Conservation (phyloP, 805 yeast genomes). For the Nakazawaea laoshanensis region DNA sequence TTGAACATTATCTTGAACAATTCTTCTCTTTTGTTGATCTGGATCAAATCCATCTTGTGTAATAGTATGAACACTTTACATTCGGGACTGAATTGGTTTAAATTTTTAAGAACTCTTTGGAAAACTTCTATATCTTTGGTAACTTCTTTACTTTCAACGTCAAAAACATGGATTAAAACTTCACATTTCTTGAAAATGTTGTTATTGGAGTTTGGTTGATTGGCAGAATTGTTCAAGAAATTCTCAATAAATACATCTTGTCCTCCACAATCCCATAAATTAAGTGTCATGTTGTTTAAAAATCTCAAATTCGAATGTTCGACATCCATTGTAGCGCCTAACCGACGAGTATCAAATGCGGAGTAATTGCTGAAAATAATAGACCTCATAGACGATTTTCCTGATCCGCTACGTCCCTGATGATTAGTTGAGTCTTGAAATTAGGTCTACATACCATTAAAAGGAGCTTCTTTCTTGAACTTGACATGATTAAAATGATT, state of each 20-base stretch:
- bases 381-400: conserved; percentile 95
- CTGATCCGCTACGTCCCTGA: conserved; percentile 93
- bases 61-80: conserved; percentile 87
- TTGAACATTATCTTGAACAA: conserved; percentile 79
- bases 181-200: conserved; percentile 94
- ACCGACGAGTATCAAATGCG: conserved; percentile 89
- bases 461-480: conserved; percentile 12
- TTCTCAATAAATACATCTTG: conserved; percentile 96
- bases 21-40: conserved; percentile 76
- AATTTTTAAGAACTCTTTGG: conserved; percentile 69
- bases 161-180: conserved; percentile 92
- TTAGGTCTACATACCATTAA: not conserved
- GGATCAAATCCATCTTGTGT: conserved; percentile 95
- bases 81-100: conserved; percentile 78
- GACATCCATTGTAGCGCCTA: conserved; percentile 98
- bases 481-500: conserved; percentile 37
- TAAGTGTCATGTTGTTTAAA: conserved; percentile 89
- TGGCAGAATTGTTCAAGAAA: conserved; percentile 33
- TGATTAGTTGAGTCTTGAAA: conserved; percentile 10
- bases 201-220: conserved; percentile 64
- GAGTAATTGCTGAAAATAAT: conserved; percentile 93
- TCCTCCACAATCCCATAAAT: conserved; percentile 98
- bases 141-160: conserved; percentile 87
- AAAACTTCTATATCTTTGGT: conserved; percentile 91
- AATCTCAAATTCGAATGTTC: conserved; percentile 93